Evolutionary conservation across 805 yeast species (phyloP).

Genomic region (Geotrichum ghanense): DNA sequence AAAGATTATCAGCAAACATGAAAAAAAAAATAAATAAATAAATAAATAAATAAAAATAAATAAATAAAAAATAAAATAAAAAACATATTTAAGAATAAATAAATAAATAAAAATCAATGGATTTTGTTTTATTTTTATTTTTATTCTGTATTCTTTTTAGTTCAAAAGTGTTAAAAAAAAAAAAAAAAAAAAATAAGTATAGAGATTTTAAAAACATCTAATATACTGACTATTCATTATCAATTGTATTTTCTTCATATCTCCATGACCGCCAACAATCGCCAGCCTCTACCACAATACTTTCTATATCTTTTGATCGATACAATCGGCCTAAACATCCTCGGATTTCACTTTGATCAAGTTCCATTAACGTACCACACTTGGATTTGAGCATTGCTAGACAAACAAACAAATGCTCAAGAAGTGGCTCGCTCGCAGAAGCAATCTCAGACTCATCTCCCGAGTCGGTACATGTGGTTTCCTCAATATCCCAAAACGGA

Average conservation of each 20-base stretch:
- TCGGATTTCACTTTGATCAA: conserved; percentile 81
- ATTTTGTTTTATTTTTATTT: no score
- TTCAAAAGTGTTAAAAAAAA: no score
- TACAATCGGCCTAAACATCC: conserved; percentile 52
- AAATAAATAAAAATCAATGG: no score
- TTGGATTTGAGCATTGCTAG: conserved; percentile 72
- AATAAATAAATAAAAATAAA: no score
- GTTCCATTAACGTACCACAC: conserved; percentile 67
- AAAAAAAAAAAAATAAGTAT: no score
- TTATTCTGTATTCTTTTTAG: no score
- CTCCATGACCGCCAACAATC: conserved; percentile 83
- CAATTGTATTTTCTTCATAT: conserved; percentile 46
- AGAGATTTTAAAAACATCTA: no score
- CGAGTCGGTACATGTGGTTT: conserved; percentile 15
- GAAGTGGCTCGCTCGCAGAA: conserved; percentile 31
- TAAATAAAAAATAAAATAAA: no score
- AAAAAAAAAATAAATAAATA: no score
- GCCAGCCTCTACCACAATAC: conserved; percentile 66
- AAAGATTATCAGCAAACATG: no score
- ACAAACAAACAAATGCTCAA: conserved; percentile 63
- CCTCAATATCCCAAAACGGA: conserved; percentile 44
- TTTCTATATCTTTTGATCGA: conserved; percentile 54
- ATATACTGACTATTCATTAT: conserved; percentile 13
- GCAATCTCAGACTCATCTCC: background rate
- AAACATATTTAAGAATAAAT: no score